Conservation (phyloP, 2,329 filamentous ascomycete genomes). For the Lecanicillium sp. region DNA sequence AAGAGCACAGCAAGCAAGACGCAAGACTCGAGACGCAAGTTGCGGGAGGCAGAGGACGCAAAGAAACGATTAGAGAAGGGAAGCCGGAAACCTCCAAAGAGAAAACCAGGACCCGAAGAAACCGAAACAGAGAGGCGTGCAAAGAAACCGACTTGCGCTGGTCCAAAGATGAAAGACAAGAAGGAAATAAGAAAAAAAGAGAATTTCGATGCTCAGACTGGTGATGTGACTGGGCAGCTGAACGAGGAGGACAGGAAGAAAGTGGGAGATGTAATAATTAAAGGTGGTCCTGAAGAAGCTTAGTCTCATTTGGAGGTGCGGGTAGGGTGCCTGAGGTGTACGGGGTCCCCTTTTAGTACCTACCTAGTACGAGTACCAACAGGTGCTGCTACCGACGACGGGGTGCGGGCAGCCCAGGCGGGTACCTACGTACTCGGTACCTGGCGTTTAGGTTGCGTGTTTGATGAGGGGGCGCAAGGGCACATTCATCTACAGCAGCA, state of each 20-base stretch:
- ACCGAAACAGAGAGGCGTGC: conserved; percentile 3
- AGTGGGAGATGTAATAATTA: conserved; percentile 9
- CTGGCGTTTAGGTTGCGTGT: too few species aligned
- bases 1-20: conserved; percentile 11
- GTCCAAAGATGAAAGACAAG: conserved; percentile 10
- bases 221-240: conserved; percentile 8
- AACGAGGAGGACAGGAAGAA: conserved; percentile 12
- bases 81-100: conserved; percentile 5
- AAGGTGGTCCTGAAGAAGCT: conserved; percentile 6
- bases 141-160: conserved; percentile 5
- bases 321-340: too few species aligned
- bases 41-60: conserved; percentile 8
- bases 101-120: conserved; percentile 7
- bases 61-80: conserved; percentile 9
- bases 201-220: conserved; percentile 3
- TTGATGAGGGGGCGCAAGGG: too few species aligned
- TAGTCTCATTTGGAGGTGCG: conserved; percentile 4
- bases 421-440: too few species aligned
- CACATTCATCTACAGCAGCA: too few species aligned
- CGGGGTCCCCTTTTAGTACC: too few species aligned
- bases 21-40: conserved; percentile 6
- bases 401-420: too few species aligned
- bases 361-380: too few species aligned
- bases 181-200: conserved; percentile 8
- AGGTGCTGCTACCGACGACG: too few species aligned